Evolutionary conservation across 768 basidiomycete genomes (phyloP), one percentile per base, ranked within the genome.

Genomic region (Sistotremastrum suecicum): DNA sequence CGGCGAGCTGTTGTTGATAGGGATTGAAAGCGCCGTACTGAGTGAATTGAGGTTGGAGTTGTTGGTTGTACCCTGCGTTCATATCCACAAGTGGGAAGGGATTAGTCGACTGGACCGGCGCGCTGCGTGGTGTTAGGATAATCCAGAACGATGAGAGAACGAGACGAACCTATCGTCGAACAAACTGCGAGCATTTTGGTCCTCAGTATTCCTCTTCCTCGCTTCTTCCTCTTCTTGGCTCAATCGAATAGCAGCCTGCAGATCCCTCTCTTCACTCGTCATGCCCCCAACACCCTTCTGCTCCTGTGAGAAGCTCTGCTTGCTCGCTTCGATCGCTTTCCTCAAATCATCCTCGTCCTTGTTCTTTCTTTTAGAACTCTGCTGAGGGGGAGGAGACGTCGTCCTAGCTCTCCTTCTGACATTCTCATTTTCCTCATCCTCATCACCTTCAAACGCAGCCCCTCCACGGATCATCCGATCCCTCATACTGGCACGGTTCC

Each of bases 11-110:
- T 59, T 91, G 89, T 57, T 88, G 85, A 51, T 88, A 90, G 0
- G 87, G 87, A 61, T 98, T 98, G 71, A 89, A 97, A 1, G 85
- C 79, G 5, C 87, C 90, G 60, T 84, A 87, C 55, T 92, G 90
- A 0, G 83, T 84, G 57, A 72, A 80, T 54, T 90, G 89, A 4
- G 69, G 74, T 49, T 77, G 76, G 30, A 79, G 63, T 7, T 75
- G 75, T 32, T 68, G 67, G 20, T 74, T 65, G 48, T 74, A 76
- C 11, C 75, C 66, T 30, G 76, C 75, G 40, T 78, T 69, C 56
- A 89, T 72, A 50, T 70, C 65, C 45, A 78, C 60, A 36, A 67
- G 60, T 0, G 77, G 76, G 67, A 82, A 79, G 1, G 76, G 74
- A 53, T 78, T 80, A 54, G 69, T 69, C 47, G 54, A 46, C 45